phyloP scores from a whole-genome alignment of 805 yeast genomes.

The Candida nanaspora region DNA sequence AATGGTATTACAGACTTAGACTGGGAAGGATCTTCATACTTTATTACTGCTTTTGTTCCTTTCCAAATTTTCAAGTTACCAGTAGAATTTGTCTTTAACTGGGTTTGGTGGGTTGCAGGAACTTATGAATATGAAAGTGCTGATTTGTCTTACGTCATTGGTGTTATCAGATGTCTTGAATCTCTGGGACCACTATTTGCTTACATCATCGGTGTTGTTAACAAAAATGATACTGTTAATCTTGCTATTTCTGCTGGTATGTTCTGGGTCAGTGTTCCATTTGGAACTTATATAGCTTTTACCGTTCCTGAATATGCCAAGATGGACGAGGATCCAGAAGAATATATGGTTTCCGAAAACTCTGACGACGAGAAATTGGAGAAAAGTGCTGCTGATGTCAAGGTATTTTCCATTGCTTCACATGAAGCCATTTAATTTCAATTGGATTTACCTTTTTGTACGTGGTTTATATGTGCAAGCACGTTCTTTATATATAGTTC shows the following conservation, averaged over 20 bases:
- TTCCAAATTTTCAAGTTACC: conserved; percentile 13
- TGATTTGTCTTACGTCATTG: conserved; percentile 12
- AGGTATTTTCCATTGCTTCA: not conserved
- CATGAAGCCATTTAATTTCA: not conserved
- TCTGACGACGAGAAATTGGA: not conserved
- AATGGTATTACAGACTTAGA: conserved; percentile 6
- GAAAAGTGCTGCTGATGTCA: not conserved
- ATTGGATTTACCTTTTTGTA: too few species aligned
- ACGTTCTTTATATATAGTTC: too few species aligned
- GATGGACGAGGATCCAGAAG: not conserved
- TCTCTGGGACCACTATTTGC: conserved; percentile 10
- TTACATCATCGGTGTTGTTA: conserved; percentile 14
- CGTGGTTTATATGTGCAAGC: too few species aligned
- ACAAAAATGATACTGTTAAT: conserved; percentile 12
- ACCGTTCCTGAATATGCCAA: not conserved
- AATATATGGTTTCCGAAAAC: not conserved
- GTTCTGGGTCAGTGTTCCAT: not conserved
- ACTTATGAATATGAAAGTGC: conserved; percentile 9
- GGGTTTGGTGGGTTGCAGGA: conserved; percentile 18
- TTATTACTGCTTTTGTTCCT: conserved; percentile 11
- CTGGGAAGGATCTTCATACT: conserved; percentile 10
- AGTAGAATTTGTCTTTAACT: conserved; percentile 12
- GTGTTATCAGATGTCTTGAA: conserved; percentile 14
- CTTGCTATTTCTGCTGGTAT: conserved; percentile 9
- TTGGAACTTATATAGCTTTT: conserved; percentile 1